Conservation (phyloP, 257 asterid genomes). For the Forsythia suspensa region DNA sequence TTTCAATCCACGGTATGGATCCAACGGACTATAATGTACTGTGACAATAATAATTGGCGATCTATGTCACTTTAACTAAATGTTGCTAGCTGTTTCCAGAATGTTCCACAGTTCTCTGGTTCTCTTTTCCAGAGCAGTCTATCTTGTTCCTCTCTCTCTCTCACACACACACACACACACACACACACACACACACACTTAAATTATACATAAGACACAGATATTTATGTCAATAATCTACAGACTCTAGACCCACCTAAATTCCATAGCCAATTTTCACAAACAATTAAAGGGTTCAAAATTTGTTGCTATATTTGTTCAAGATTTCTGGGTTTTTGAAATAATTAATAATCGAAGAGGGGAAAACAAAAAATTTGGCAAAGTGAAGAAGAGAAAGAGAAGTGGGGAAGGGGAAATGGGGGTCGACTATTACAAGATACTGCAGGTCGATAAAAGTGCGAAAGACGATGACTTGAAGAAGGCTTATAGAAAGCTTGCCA, state of each 20-base stretch:
- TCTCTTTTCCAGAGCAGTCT: neutral
- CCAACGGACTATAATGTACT: no score
- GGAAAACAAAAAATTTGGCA: neutral
- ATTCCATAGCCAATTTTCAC: neutral
- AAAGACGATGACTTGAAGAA: constrained; percentile 22
- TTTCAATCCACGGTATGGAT: no score
- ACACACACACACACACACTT: neutral
- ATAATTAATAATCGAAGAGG: neutral
- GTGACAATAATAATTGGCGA: no score
- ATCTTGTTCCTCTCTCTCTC: no score
- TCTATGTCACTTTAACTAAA: neutral
- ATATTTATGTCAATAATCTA: neutral
- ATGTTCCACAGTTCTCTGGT: neutral
- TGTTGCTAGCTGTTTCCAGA: neutral
- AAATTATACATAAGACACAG: neutral
- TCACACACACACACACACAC: neutral
- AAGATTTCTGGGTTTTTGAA: neutral
- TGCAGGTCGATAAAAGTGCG: constrained; percentile 19
- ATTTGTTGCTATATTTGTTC: neutral
- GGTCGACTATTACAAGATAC: constrained; percentile 16
- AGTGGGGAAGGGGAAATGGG: constrained; percentile 5
- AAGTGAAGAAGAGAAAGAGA: constrained; percentile 1
- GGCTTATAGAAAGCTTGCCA: constrained; percentile 24
- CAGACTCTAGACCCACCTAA: neutral
- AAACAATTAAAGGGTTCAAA: neutral